These are phyloP conservation scores for Pestalotiopsis sp. DNA, from an alignment of 2,329 filamentous ascomycete species.

Conservation along the genomic window DNA sequence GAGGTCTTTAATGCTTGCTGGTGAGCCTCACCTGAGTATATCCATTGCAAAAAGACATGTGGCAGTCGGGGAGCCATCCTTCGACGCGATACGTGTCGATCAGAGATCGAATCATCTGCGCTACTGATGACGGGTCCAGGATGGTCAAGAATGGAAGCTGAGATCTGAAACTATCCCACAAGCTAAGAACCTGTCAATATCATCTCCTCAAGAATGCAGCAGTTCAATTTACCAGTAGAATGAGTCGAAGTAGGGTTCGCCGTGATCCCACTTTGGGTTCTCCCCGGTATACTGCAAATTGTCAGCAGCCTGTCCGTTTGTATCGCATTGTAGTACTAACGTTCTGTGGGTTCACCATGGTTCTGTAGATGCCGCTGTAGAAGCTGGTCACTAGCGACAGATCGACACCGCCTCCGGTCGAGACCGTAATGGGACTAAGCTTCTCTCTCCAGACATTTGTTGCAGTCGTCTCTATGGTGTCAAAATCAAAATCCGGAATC, in stretches of 20 bases:
- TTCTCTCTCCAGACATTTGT: constrained; percentile 63
- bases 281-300: constrained; percentile 62
- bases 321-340: neutral
- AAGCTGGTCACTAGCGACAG: constrained; percentile 62
- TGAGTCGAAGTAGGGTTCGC: constrained; percentile 74
- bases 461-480: constrained; percentile 52
- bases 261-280: constrained; percentile 67
- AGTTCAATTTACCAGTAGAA: constrained; percentile 62
- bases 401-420: constrained; percentile 53
- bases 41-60: constrained; percentile 76
- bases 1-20: neutral
- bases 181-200: constrained; percentile 33
- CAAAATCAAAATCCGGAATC: constrained; percentile 70
- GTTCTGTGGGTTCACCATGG: constrained; percentile 73
- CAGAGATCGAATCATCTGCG: constrained; percentile 69
- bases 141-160: constrained; percentile 72
- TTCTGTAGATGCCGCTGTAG: constrained; percentile 73
- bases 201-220: neutral
- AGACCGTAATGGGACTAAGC: constrained; percentile 58
- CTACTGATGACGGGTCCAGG: constrained; percentile 64
- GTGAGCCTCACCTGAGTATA: constrained; percentile 57
- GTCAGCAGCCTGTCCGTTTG: neutral
- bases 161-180: constrained; percentile 73
- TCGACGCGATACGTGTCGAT: constrained; percentile 72
- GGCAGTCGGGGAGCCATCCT: constrained; percentile 74